Evolutionary conservation across 1,284 basidiomycete species (phyloP), one percentile per base, ranked within the genome.

Genomic region (Cryptococcus floricola): DNA sequence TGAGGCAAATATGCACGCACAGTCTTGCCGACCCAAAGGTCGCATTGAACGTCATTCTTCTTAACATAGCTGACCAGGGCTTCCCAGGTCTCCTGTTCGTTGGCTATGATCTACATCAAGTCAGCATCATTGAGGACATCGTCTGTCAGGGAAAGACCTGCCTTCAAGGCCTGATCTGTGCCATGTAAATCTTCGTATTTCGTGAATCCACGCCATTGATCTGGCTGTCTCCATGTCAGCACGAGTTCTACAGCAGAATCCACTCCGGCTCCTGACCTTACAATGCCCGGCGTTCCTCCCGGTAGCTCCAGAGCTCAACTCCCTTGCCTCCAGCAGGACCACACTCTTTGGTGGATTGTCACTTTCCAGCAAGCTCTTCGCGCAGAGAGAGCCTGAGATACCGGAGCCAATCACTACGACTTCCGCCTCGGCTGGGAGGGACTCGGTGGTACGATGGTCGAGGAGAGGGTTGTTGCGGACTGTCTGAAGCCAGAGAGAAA

Each of bases 221-320:
- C 66, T 37, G 62, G 62, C 31, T 42, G n/a, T 4, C 9, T 14
- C n/a, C 10, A 23, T 16, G 41, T 42, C 10, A 42, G n/a, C n/a
- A 42, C 41, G 13, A 13, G 16, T 9, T 4, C n/a, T 8, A 5
- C 39, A 19, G 7, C 9, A 42, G n/a, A 19, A 34, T 14, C 16
- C 12, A 34, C 7, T 42, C 23, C 23, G 23, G 16, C 8, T 42
- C 9, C 41, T 18, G 7, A 42, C 41, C 41, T 62, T 60, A 43
- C 62, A 66, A 43, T 68, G 64, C 16, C 66, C 66, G 5, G 63
- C 70, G 50, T 72, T 69, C 23, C 69, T 55, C 2, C 69, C 69
- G 9, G 63, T 65, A 2, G 71, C 71, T 9, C 65, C 71, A 4
- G 61, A 65, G 43, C 65, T 68, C 2, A 66, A 34, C 41, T 68